Evolutionary conservation across 106 monocot genomes (phyloP).

Genomic region (Allium sativum): DNA sequence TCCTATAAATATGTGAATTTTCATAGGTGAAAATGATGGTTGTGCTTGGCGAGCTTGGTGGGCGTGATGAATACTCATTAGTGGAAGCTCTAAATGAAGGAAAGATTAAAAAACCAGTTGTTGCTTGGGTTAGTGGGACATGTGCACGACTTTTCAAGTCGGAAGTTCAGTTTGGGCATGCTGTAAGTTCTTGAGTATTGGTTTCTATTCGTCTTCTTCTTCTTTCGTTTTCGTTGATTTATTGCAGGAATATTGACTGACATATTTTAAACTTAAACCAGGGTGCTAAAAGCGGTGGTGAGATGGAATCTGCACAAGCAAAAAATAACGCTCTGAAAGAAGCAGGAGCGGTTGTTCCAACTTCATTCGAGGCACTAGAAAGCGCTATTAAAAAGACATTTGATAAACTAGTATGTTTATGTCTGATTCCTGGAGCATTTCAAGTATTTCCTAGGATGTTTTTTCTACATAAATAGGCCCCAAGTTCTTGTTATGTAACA

Average conservation of each 20-base stretch:
- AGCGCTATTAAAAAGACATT: constrained; percentile 75
- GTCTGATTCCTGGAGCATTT: background rate
- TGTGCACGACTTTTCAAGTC: constrained; percentile 97
- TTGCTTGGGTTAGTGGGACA: constrained; percentile 99
- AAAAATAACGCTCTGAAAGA: constrained; percentile 89
- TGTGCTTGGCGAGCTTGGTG: constrained; percentile 94
- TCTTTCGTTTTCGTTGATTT: too few species aligned
- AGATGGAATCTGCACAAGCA: constrained; percentile 92
- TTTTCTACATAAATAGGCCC: background rate
- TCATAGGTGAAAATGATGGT: constrained; percentile 92
- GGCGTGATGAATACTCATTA: constrained; percentile 86
- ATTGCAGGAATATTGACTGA: too few species aligned
- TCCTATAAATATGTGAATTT: background rate
- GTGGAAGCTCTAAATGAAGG: constrained; percentile 90
- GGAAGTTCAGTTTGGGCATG: constrained; percentile 99
- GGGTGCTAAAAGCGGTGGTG: constrained; percentile 99
- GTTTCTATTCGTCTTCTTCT: too few species aligned
- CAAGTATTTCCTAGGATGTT: background rate
- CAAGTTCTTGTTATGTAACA: too few species aligned
- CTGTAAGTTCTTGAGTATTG: constrained; percentile 42
- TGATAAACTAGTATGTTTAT: constrained; percentile 62
- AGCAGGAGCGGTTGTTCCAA: constrained; percentile 91
- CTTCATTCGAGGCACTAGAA: constrained; percentile 92
- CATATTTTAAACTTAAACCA: constrained; percentile 11
- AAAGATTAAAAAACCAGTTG: constrained; percentile 90